Base-by-base conservation (phyloP, 2,329 filamentous ascomycete species). In the Fusarium citri region DNA sequence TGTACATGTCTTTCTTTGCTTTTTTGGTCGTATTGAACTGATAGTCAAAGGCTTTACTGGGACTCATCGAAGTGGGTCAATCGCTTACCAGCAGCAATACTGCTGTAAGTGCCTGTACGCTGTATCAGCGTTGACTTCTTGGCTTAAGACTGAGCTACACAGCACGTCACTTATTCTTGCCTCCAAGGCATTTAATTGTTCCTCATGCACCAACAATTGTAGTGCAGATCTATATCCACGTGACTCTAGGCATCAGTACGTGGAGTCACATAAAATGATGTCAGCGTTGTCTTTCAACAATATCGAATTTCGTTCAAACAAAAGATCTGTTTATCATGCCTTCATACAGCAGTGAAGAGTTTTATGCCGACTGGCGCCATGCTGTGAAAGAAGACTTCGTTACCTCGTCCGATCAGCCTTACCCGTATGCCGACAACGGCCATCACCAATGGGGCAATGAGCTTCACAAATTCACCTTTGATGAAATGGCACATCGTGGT, bases 281-380 rank as follows among this genome's bases (percentile, higher is more conserved):
- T 53, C 49, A 42, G 23, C 25, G 20, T 14, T 42, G n/a, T 15
- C 7, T 9, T 9, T 16, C 14, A 18, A 22, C 14, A 14, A 28
- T 8, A 15, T n/a, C 11, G 14, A 28, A 9, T 20, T 40, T n/a
- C 14, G 8, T 40, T 12, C 9, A 26, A 25, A 40, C 22, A 22
- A 8, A 43, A 25, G n/a, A 22, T 18, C 9, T 9, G 10, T n/a
- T 20, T 8, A 20, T 15, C 3, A 67, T 67, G 57, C n/a, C 34
- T 15, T 45, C 41, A 6, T 69, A 69, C 20, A 51, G 51, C 6
- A 67, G 62, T 45, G 31, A 49, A 8, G 43, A 70, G 14, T 30
- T 69, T 2, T 12, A 50, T 9, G 34, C 49, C 8, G 66, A 67
- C 16, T 69, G 66, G 66, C 56, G 66, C 6, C 58, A 69, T 16